Conservation (phyloP, 805 yeast species). For the Komagataella populi region DNA sequence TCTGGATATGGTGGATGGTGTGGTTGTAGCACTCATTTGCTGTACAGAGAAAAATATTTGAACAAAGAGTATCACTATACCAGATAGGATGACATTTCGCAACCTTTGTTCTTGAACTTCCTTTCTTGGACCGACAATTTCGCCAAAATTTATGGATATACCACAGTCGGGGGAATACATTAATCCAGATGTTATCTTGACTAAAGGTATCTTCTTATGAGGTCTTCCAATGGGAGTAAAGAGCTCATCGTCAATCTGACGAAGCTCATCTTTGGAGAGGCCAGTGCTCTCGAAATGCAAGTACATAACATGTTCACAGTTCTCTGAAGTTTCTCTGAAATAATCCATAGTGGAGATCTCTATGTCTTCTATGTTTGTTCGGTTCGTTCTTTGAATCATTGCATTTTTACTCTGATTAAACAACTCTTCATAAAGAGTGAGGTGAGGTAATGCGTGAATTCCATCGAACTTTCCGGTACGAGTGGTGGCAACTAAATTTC, state of each 20-base stretch:
- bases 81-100: constrained; percentile 26
- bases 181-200: constrained; percentile 41
- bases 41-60: constrained; percentile 47
- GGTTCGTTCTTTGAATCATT: constrained; percentile 27
- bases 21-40: constrained; percentile 59
- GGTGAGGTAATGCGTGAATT: constrained; percentile 45
- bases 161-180: constrained; percentile 90
- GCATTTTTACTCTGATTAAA: constrained; percentile 33
- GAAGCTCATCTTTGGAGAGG: constrained; percentile 35
- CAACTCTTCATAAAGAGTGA: constrained; percentile 24
- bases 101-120: constrained; percentile 29
- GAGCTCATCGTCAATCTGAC: constrained; percentile 60
- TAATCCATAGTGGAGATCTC: constrained; percentile 21
- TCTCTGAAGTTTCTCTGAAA: constrained; percentile 19
- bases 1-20: constrained; percentile 70
- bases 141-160: constrained; percentile 25
- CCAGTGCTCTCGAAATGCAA: constrained; percentile 57
- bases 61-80: constrained; percentile 27
- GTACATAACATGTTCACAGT: constrained; percentile 62
- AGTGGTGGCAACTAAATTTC: constrained; percentile 45
- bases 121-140: constrained; percentile 38
- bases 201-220: constrained; percentile 38
- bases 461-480: constrained; percentile 55
- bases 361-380: constrained; percentile 26
- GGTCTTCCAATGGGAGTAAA: constrained; percentile 71